A percentile compares a stretch with the other conserved stretches of the same genome.
phyloP scores from a whole-genome alignment of 495 filamentous ascomycete species.

The Penicillium lagena region DNA sequence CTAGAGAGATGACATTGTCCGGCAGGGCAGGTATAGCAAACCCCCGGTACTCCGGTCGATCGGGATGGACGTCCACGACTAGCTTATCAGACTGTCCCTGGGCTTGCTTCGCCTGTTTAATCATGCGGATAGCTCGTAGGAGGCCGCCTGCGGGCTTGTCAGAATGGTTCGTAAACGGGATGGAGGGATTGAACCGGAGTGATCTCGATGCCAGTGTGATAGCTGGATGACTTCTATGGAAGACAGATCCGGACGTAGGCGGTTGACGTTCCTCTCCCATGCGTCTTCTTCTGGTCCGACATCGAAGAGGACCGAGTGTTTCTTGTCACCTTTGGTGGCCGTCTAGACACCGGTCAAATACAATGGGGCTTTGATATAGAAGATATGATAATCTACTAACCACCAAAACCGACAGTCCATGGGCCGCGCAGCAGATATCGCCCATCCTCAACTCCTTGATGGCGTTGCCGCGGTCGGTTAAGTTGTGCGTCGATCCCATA shows the following conservation, averaged over 20 bases:
- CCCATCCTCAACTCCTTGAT: slow-evolving; percentile 46
- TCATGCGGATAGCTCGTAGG: slow-evolving; percentile 36
- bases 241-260: slow-evolving; percentile 46
- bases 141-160: slow-evolving; percentile 36
- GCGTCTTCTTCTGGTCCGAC: slow-evolving; percentile 51
- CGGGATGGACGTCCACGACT: slow-evolving; percentile 49
- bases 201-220: slow-evolving; percentile 63
- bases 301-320: slow-evolving; percentile 54
- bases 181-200: slow-evolving; percentile 29
- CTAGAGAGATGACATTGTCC: slow-evolving; percentile 40
- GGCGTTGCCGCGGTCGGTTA: slow-evolving; percentile 36
- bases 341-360: slow-evolving; percentile 26
- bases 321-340: slow-evolving; percentile 42
- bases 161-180: neutral
- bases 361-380: no score
- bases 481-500: slow-evolving; percentile 16
- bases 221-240: slow-evolving; percentile 72
- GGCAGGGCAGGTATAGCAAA: slow-evolving; percentile 34
- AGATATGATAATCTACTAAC: slow-evolving; percentile 18
- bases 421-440: slow-evolving; percentile 53
- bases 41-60: slow-evolving; percentile 49
- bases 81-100: slow-evolving; percentile 21
- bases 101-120: slow-evolving; percentile 37
- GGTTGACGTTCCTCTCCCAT: slow-evolving; percentile 48
- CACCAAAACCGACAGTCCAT: slow-evolving; percentile 52